Conservation (phyloP, 768 basidiomycete genomes). For the Lepiota subincarnata region DNA sequence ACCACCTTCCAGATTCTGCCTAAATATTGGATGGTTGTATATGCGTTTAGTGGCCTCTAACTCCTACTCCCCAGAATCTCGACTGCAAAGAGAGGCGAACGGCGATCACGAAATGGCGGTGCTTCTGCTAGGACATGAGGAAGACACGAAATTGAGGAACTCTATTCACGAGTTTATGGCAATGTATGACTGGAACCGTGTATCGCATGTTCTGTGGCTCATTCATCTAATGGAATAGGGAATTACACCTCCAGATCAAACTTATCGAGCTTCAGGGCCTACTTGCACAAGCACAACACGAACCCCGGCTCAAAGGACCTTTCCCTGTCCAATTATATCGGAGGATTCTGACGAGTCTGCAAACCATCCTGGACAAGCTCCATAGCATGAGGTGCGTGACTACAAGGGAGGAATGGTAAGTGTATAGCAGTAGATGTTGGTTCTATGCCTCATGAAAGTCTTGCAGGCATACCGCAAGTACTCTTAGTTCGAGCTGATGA, state of each 20-base stretch:
- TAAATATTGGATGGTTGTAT: constrained; percentile 94
- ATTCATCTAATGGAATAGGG: constrained; percentile 49
- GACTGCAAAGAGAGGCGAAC: constrained; percentile 23
- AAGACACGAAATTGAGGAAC: constrained; percentile 44
- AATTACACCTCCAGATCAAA: constrained; percentile 89
- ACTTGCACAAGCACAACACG: constrained; percentile 86
- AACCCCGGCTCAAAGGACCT: constrained; percentile 93
- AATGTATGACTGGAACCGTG: constrained; percentile 51
- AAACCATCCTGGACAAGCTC: constrained; percentile 81
- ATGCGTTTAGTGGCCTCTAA: constrained; percentile 87
- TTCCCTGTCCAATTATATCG: constrained; percentile 88
- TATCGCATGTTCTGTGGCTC: background rate
- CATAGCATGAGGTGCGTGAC: constrained; percentile 99
- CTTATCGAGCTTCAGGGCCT: constrained; percentile 81
- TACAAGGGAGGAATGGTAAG: constrained; percentile 88
- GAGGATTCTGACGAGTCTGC: constrained; percentile 74
- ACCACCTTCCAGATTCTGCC: constrained; percentile 63
- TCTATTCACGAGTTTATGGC: constrained; percentile 89
- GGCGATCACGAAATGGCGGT: constrained; percentile 22
- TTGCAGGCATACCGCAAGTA: constrained; percentile 69
- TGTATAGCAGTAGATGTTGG: constrained; percentile 13
- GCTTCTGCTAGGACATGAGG: constrained; percentile 28
- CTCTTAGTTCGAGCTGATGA: background rate
- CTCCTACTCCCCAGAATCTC: constrained; percentile 58
- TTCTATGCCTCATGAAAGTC: constrained; percentile 7